Evolutionary conservation across 1,284 basidiomycete species (phyloP), one percentile per base, ranked within the genome.

Genomic region (Ceratobasidium sp.): DNA sequence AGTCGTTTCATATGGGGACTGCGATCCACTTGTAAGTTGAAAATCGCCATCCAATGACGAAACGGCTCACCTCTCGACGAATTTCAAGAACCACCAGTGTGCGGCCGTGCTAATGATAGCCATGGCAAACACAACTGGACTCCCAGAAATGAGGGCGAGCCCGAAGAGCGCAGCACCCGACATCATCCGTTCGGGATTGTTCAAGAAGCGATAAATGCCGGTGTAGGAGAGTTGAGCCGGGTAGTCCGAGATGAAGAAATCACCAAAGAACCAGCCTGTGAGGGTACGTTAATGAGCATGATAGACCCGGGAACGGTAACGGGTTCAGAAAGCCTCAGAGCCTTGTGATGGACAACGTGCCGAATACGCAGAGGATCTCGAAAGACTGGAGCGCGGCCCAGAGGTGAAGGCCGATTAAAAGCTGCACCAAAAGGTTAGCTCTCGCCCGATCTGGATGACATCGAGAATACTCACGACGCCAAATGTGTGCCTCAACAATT

Each of bases 1-100:
- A 99, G 87, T 82, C 95, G 95, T 80, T 90, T 90, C 97, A 99
- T 99, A 84, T 99, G 97, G 25, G 98, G 98, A 79, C 96, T 97
- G 77, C 57, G 15, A 25, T 6, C n/a, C 17, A n/a, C 22, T 11
- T 9, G 59, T 62, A 5, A n/a, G 22, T 25, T 70, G 32, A 77
- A 62, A 6, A 61, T 22, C 76, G 77, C 43, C 56, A 44, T 22
- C 34, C 32, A 37, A 74, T 57, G 78, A 66, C 40, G 52, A 51
- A 46, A 73, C n/a, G 1, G 85, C 92, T 79, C 79, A 97, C 95
- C 93, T 92, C 83, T 98, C 96, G 25, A 97, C 95, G 74, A 85
- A 88, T 78, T 89, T 90, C 54, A 97, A 87, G 89, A 97, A 97
- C 95, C 95, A 96, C 92, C 92, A 94, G 82, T 96, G 94, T 7